Evolutionary conservation across 108 stramenopile species (phyloP), one percentile per base, ranked within the genome.

Genomic region (Parmales sp.): DNA sequence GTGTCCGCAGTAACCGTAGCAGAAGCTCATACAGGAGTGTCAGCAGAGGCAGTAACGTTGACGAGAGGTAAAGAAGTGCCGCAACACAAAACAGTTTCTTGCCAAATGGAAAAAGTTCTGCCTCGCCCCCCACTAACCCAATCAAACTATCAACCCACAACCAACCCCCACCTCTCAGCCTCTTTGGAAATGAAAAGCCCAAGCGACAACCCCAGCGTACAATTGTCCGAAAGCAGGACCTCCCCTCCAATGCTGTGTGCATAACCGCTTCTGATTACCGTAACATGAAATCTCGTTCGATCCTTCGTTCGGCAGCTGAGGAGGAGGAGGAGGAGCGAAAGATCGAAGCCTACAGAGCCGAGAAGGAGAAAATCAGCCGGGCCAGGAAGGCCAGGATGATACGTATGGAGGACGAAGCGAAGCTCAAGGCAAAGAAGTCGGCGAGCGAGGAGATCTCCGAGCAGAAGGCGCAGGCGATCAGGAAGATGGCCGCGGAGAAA

Each of bases 341-440:
- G 44, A 4, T 51, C 6, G 71, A 78, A 19, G 64, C 39, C 22
- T 19, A 19, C 39, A 16, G 41, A 8, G 65, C 39, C 39, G 38
- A 22, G 41, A 66, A 48, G 44, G 67, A 63, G 64, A 63, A 38
- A 43, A 48, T 50, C 6, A 65, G 77, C 4, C 36, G 77, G 22
- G 84, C 78, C 29, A 80, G 88, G 23, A 88, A 86, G 63, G 78
- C 72, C 20, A 66, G 77, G 22, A 88, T 88, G 88, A 72, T 78
- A 26, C 71, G 71, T 25, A 70, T 88, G 68, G 88, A 85, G 72
- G 72, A 72, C 46, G 65, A 80, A 54, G 86, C 80, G 26, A 45
- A 73, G 63, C 65, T 69, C 11, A 83, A 84, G 39, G 48, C 64
- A 23, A 84, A 83, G 69, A 73, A 85, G 39, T 51, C 51, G 36